Percentiles rank a stretch among this genome's conserved stretches.
Evolutionary conservation across 345 rosid species (phyloP).

Genomic region (Geranium rotundifolium): DNA sequence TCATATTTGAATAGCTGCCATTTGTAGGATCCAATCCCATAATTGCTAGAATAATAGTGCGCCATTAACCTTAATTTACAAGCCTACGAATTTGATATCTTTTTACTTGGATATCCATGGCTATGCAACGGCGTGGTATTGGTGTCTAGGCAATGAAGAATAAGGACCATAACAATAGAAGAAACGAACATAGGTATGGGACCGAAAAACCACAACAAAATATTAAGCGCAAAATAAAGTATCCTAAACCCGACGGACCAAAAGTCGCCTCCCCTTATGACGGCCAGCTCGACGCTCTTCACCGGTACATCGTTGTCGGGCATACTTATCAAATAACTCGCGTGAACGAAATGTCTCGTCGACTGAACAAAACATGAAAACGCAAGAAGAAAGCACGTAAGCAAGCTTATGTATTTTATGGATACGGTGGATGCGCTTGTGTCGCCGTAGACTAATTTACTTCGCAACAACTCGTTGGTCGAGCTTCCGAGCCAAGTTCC

Average conservation of each 20-base stretch:
- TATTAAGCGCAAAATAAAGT: conserved; percentile 50
- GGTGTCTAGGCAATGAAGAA: conserved; percentile 40
- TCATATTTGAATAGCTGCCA: no score
- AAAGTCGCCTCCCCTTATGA: conserved; percentile 60
- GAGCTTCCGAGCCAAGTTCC: conserved; percentile 74
- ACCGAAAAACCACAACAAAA: conserved; percentile 74
- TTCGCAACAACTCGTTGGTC: conserved; percentile 22
- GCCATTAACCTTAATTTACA: neutral
- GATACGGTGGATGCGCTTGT: conserved; percentile 37
- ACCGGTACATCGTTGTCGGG: conserved; percentile 28
- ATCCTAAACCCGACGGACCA: conserved; percentile 69
- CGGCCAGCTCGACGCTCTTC: conserved; percentile 25
- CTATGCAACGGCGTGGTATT: conserved; percentile 29
- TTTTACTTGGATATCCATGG: no score
- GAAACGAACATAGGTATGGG: conserved; percentile 65
- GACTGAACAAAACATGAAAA: conserved; percentile 70
- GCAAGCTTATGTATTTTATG: conserved; percentile 53
- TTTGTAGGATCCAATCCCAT: no score
- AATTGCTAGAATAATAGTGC: no score
- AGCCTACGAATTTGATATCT: neutral
- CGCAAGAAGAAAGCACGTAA: conserved; percentile 48
- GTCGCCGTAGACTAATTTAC: conserved; percentile 49
- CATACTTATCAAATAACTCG: conserved; percentile 52
- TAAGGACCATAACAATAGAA: conserved; percentile 31
- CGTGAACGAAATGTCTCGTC: conserved; percentile 49